Conservation (phyloP, 768 basidiomycete genomes). For the Tricholoma saponaceum region DNA sequence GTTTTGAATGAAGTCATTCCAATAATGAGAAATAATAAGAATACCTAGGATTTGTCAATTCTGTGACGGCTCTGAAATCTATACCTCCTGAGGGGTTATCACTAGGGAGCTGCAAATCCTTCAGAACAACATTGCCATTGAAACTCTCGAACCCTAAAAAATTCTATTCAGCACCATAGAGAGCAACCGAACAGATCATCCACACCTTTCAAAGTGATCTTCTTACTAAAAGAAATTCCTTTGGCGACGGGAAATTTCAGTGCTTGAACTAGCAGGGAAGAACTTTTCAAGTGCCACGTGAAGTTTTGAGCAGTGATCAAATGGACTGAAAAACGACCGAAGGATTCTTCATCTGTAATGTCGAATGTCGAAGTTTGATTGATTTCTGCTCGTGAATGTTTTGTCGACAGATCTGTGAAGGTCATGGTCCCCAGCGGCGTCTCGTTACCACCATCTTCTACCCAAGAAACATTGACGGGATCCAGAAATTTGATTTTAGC, state of each 20-base stretch:
- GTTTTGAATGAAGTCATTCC: neutral
- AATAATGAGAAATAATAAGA: neutral
- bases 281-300: slow-evolving; percentile 59
- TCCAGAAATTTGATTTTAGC: slow-evolving; percentile 60
- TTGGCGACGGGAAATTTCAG: slow-evolving; percentile 64
- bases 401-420: slow-evolving; percentile 44
- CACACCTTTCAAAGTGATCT: slow-evolving; percentile 51
- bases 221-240: slow-evolving; percentile 62
- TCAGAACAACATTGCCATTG: slow-evolving; percentile 46
- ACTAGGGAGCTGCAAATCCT: slow-evolving; percentile 60
- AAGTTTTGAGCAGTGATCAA: slow-evolving; percentile 68
- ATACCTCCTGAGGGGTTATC: slow-evolving; percentile 68
- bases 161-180: slow-evolving; percentile 1
- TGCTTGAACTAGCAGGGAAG: slow-evolving; percentile 59
- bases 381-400: slow-evolving; percentile 52
- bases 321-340: slow-evolving; percentile 54
- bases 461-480: slow-evolving; percentile 57
- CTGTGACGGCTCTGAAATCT: slow-evolving; percentile 54
- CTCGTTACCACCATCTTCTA: slow-evolving; percentile 40
- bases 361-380: slow-evolving; percentile 57
- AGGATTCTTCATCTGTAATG: slow-evolving; percentile 52
- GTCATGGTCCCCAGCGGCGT: slow-evolving; percentile 52
- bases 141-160: slow-evolving; percentile 57
- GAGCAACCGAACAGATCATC: neutral
- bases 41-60: slow-evolving; percentile 56